These are phyloP conservation scores for Xylaria intraflava DNA, from an alignment of 495 filamentous ascomycete genomes.

Conservation along the genomic window DNA sequence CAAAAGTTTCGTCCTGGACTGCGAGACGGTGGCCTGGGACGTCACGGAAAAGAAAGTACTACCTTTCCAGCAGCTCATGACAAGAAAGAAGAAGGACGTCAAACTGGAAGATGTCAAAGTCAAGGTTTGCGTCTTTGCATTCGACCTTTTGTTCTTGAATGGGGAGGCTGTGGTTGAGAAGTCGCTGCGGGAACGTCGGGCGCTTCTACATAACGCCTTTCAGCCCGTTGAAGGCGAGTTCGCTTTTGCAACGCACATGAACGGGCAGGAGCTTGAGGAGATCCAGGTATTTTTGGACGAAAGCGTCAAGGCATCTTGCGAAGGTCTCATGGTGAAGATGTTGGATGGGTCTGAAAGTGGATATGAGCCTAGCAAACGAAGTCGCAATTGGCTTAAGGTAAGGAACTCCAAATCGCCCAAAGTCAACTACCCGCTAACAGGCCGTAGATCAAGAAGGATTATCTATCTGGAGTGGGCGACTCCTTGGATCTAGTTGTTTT, in stretches of 20 bases:
- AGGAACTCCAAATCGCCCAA: constrained; percentile 7
- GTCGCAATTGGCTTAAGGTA: constrained; percentile 97
- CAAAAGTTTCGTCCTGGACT: constrained; percentile 92
- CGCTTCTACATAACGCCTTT: constrained; percentile 70
- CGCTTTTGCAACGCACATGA: constrained; percentile 76
- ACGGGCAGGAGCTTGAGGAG: constrained; percentile 85
- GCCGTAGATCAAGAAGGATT: constrained; percentile 86
- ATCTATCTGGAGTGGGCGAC: constrained; percentile 86
- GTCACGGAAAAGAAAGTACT: constrained; percentile 83
- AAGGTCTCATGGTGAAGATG: constrained; percentile 99
- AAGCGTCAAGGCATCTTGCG: constrained; percentile 86
- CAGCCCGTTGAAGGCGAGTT: constrained; percentile 79
- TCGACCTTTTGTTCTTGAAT: constrained; percentile 90
- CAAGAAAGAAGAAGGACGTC: constrained; percentile 93
- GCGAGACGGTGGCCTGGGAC: constrained; percentile 99
- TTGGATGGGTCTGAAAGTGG: constrained; percentile 82
- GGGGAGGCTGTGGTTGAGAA: constrained; percentile 87
- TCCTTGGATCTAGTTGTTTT: constrained; percentile 94
- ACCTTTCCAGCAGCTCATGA: constrained; percentile 98
- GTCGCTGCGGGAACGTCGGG: constrained; percentile 73
- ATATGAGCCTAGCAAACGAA: constrained; percentile 92
- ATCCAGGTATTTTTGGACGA: constrained; percentile 91
- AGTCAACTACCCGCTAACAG: constrained; percentile 14
- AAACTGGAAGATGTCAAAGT: constrained; percentile 95
- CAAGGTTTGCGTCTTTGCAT: constrained; percentile 96